Evolutionary conservation across 768 basidiomycete species (phyloP), one percentile per base, ranked within the genome.

Genomic region (Mycena rosella): DNA sequence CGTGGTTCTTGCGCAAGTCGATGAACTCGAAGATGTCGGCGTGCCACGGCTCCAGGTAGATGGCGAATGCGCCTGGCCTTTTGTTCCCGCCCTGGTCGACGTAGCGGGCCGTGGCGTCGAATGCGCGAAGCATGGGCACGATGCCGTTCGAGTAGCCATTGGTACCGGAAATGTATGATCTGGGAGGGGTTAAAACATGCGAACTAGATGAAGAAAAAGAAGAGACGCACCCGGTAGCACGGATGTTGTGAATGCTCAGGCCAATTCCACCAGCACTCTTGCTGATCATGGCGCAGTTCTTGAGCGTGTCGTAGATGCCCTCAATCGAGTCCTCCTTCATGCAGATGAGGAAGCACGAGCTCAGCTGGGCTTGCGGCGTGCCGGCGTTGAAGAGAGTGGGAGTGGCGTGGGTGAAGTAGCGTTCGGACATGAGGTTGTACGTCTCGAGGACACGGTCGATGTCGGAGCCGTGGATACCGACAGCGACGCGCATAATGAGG

Each of bases 241-340:
- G 92, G 73, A 99, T 98, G 78, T 92, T 93, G 83, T 98, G 96
- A 69, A 99, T 98, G 79, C 86, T 95, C 68, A 99, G 82, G 54
- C 98, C 98, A 77, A 99, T 99, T 59, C 98, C 98, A 74, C 98
- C 98, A 30, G 98, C 98, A 6, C 96, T 97, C 85, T 99, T 99
- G 76, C 96, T 97, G 79, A 99, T 99, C 93, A 98, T 94, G 5
- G 98, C 98, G 76, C 98, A 99, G 68, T 89, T 94, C 86, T 98
- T 99, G 73, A 99, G 86, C 1, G 98, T 99, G 74, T 98, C 96
- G 78, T 99, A 99, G 81, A 99, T 99, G 24, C 98, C 98, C 73
- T 99, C 98, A 67, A 99, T 99, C 3, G 95, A 97, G 79, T 99
- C 98, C 22, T 98, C 96, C 81, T 96, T 96, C 98, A 99, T 99